A percentile compares a stretch with the other conserved stretches of the same genome.
Conservation (phyloP, 2,329 filamentous ascomycete genomes). For the Tolypocladium guangdongense region DNA sequence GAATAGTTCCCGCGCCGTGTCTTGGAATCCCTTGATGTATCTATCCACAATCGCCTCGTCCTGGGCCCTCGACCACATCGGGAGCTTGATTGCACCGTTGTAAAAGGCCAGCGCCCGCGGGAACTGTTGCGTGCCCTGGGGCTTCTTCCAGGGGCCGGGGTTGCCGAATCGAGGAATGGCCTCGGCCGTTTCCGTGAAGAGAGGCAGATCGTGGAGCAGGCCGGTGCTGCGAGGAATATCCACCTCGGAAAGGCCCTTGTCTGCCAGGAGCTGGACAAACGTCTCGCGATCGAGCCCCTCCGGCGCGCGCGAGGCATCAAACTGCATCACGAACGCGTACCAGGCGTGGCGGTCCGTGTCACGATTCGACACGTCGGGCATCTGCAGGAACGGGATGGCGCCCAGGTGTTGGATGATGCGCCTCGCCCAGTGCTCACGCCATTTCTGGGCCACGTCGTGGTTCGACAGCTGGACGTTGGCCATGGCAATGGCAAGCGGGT, state of each 20-base stretch:
- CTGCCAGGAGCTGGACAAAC: background rate
- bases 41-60: background rate
- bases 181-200: constrained; percentile 1
- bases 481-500: constrained; percentile 1
- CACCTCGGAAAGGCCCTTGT: constrained; percentile 1
- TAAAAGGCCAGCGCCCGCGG: constrained; percentile 1
- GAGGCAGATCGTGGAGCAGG: constrained; percentile 1
- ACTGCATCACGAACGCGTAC: constrained; percentile 1
- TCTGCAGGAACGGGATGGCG: constrained; percentile 1
- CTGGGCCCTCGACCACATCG: background rate
- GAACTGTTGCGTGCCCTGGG: background rate
- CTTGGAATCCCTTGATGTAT: background rate
- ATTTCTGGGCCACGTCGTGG: background rate
- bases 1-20: background rate
- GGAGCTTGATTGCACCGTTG: constrained; percentile 3
- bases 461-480: background rate
- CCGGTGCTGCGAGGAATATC: constrained; percentile 4
- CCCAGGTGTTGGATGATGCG: background rate
- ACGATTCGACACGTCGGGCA: background rate
- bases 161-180: background rate
- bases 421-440: background rate
- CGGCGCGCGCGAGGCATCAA: background rate
- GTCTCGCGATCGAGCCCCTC: background rate
- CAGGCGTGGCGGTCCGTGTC: background rate
- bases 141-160: background rate